phyloP scores from a whole-genome alignment of 345 rosid species.

The Corchorus olitorius region DNA sequence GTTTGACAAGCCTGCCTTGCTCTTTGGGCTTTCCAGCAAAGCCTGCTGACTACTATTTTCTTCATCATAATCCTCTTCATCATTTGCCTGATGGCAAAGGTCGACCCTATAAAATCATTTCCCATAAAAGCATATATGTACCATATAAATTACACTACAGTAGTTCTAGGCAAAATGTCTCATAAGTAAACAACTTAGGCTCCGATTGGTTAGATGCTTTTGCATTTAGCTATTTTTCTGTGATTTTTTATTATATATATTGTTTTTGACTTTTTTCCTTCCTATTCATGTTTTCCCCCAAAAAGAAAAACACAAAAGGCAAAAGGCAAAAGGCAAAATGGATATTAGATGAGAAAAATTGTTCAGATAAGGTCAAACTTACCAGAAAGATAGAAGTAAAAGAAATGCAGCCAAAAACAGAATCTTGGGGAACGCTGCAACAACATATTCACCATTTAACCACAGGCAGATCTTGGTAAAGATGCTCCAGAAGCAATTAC shows the following conservation, averaged over 20 bases:
- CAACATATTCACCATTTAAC: constrained; percentile 17
- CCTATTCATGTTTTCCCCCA: too few species aligned
- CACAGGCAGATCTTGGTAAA: not conserved
- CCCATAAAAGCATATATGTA: constrained; percentile 21
- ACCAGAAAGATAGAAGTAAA: constrained; percentile 73
- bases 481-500: not conserved
- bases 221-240: too few species aligned
- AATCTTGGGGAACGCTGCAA: constrained; percentile 64
- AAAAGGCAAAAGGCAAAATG: too few species aligned
- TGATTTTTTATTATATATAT: too few species aligned
- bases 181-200: not conserved
- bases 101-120: constrained; percentile 49
- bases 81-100: constrained; percentile 67
- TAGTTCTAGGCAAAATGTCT: constrained; percentile 11
- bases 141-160: constrained; percentile 1
- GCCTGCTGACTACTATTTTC: constrained; percentile 47
- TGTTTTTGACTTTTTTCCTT: too few species aligned
- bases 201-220: too few species aligned
- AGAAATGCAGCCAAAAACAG: constrained; percentile 59
- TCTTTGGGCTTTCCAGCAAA: constrained; percentile 45
- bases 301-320: too few species aligned
- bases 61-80: constrained; percentile 65
- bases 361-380: constrained; percentile 18
- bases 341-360: not conserved
- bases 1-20: constrained; percentile 32